Conservation (phyloP, 2,329 filamentous ascomycete genomes). For the Hypoxylon sp. region DNA sequence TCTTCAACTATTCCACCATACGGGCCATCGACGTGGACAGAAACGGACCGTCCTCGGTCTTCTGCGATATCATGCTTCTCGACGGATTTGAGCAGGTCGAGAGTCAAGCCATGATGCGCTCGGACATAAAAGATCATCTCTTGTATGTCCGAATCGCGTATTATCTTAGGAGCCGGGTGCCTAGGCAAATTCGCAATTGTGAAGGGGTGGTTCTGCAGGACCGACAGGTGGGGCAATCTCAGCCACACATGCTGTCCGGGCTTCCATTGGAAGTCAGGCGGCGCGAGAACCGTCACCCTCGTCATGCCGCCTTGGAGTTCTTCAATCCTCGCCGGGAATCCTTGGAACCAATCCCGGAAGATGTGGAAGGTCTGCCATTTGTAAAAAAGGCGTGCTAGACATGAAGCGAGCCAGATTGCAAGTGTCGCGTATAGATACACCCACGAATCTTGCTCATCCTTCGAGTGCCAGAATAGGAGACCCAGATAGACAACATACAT, state of each 20-base stretch:
- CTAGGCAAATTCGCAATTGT: slow-evolving; percentile 39
- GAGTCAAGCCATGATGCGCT: slow-evolving; percentile 41
- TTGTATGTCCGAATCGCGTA: slow-evolving; percentile 24
- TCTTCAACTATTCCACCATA: slow-evolving; percentile 41
- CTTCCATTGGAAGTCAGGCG: slow-evolving; percentile 36
- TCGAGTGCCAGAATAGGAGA: slow-evolving; percentile 42
- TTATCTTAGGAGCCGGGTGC: neutral
- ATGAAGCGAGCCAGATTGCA: slow-evolving; percentile 40
- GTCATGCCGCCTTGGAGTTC: slow-evolving; percentile 41
- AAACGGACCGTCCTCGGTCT: slow-evolving; percentile 18
- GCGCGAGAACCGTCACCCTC: slow-evolving; percentile 37
- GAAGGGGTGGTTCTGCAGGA: slow-evolving; percentile 41
- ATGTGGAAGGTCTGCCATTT: slow-evolving; percentile 45
- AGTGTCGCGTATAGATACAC: slow-evolving; percentile 39
- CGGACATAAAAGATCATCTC: slow-evolving; percentile 42
- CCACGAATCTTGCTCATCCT: slow-evolving; percentile 39
- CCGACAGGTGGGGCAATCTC: slow-evolving; percentile 35
- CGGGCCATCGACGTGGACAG: slow-evolving; percentile 37
- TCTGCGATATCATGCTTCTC: slow-evolving; percentile 31
- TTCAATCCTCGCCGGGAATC: slow-evolving; percentile 32
- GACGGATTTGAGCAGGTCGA: slow-evolving; percentile 38
- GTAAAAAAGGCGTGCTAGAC: slow-evolving; percentile 37
- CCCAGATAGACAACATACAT: slow-evolving; percentile 42
- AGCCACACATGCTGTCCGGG: slow-evolving; percentile 41
- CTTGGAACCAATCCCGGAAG: slow-evolving; percentile 42